Base-by-base conservation (phyloP, 257 asterid species). In the Solanum rostratum region DNA sequence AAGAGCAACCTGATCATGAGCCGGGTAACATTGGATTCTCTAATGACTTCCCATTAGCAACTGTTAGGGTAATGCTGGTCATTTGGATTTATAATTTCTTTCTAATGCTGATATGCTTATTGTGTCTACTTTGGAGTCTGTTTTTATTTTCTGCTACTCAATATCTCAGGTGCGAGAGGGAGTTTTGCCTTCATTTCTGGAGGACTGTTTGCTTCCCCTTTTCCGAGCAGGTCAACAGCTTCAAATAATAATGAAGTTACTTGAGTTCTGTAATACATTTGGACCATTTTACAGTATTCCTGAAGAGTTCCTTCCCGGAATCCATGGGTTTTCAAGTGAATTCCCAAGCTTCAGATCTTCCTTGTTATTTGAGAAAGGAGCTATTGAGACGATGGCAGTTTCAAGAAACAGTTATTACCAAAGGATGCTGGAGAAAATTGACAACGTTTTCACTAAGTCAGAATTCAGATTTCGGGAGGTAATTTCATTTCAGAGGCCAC, bases 171-270 rank as follows among this genome's bases (percentile, higher is more conserved):
- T 90, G 55, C 93, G 94, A 87, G 94, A 94, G 85, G 97, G 96
- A 89, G 95, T 88, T 91, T 87, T 94, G 10, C 99, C 99, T 74
- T 94, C 93, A 85, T 97, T 97, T 90, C 93, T 97, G 52, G 93
- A 95, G 88, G 96, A 93, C 85, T 93, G 93, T 79, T 88, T 90
- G 81, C 87, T 88, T 88, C 97, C 95, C 62, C 94, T 97, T 70
- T 91, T 96, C 81, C 92, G 98, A 93, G 94, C 98, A 87, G 99
- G 99, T 85, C 98, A 94, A 90, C 99, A 97, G 91, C 97, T 95
- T 88, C 99, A 95, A 94, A 95, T 95, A 86, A 87, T 97, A 83
- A 87, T 88, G 91, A 93, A 94, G 89, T 88, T 97, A 92, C 93
- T 95, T 43, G 98, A 97, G 88, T 86, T 93, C 82, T 93, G 94